phyloP scores from a whole-genome alignment of 1,284 basidiomycete species.

The Pseudomicrostroma phylloplanum region DNA sequence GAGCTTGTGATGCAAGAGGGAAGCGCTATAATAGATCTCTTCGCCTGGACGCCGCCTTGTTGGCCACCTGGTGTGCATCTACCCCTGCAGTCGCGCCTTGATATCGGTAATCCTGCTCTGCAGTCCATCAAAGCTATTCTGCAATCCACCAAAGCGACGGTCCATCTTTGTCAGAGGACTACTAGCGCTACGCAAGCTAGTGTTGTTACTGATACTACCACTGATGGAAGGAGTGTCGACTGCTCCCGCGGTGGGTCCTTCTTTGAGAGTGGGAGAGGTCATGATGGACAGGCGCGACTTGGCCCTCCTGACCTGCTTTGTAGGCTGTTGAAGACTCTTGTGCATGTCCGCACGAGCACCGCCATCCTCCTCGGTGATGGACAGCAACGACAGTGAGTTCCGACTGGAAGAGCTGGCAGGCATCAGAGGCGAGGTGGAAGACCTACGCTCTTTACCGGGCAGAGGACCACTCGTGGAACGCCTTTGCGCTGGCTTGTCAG shows the following conservation, averaged over 20 bases:
- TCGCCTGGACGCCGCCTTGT: too few species aligned
- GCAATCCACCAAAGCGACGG: background rate
- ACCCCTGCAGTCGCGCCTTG: constrained; percentile 7
- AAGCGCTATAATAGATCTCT: too few species aligned
- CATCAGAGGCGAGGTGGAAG: background rate
- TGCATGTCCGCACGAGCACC: background rate
- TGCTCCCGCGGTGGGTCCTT: background rate
- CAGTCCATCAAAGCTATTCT: background rate
- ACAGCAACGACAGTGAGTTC: background rate
- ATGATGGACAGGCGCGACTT: background rate
- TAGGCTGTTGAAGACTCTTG: background rate
- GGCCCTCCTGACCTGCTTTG: background rate
- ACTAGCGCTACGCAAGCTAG: background rate
- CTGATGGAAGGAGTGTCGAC: background rate
- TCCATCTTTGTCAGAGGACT: constrained; percentile 8
- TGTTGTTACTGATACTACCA: background rate
- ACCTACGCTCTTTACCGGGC: background rate
- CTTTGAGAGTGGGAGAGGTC: too few species aligned
- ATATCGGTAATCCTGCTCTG: background rate
- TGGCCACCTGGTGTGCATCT: too few species aligned
- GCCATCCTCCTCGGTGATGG: background rate
- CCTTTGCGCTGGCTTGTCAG: background rate
- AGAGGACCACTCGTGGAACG: background rate
- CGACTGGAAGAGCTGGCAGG: background rate
- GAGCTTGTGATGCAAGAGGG: too few species aligned